Evolutionary conservation across 176 grass and related monocot genomes (phyloP), one percentile per base, ranked within the genome.

Genomic region (Juncus inflexus): DNA sequence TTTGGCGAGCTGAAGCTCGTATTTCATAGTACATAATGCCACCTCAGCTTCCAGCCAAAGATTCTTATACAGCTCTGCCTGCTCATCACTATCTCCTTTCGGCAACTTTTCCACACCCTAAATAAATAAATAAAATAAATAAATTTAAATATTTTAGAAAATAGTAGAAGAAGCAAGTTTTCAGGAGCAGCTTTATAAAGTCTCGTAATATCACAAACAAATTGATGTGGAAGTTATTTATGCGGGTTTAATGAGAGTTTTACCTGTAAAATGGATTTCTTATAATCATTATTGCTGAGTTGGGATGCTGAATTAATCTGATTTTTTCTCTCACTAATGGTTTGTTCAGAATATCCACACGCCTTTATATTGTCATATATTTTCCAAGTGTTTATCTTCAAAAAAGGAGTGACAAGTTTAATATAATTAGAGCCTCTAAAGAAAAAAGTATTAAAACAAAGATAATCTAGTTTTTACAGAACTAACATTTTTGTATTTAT

Each of bases 1-100:
- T 42, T 40, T 67, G 35, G 73, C 75, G 72, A 81, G 60, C 54
- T 81, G 78, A 87, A 87, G 91, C 69, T 90, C 84, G 37, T 87
- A 87, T 70, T 96, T 96, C 73, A 90, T 83, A 58, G 78, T 81
- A 76, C 84, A 90, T 0, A 76, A 64, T 7, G 76, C 75, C 75
- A 80, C 79, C 75, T 96, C 91, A 70, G 87, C 66, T 78, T 96
- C 81, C 76, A 96, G 63, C 91, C 87, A 96, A 50, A 87, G 66
- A 40, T 80, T 88, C 70, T 78, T 87, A 73, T 86, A 96, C 56
- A 87, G 52, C 60, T 72, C 67, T 7, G 70, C 70, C 65, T 82
- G 59, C 59, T 73, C 63, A 69, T 83, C 72, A 72, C 50, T 57
- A 53, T 81, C 65, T 52, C 64, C 67, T 71, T 6, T 79, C 64